Base-by-base conservation (phyloP, 2,329 filamentous ascomycete species). In the Talaromyces sp. region DNA sequence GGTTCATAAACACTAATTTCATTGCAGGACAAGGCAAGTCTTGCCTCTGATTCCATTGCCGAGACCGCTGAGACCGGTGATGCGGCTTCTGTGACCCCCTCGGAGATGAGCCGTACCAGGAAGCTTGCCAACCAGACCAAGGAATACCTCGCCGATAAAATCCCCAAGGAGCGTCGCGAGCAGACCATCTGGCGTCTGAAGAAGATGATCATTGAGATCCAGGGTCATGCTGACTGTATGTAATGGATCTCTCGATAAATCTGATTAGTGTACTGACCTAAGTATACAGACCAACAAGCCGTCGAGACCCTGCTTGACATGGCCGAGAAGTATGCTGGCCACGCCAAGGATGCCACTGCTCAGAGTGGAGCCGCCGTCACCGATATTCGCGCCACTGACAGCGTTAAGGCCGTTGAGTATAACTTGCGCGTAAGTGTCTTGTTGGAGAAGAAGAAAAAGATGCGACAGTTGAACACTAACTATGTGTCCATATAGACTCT, bases 121-220 rank as follows among this genome's bases (percentile, higher is more conserved):
- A 75, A 77, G 52, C 48, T 65, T 33, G 57, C 63, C 20, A 63
- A 66, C 11, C 66, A 80, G 52, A 80, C 87, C 22, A 86, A 82
- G 68, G 84, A 89, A 62, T 97, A 97, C 71, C 77, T 97, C 50
- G 82, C 85, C 63, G 83, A 86, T 66, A 99, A 97, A 81, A 82
- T 99, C 75, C 92, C 94, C 1, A 79, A 93, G 74, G 92, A 97
- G 73, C 91, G 94, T 55, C 91, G 92, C 55, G 91, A 97, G 7
- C 91, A 96, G 79, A 87, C 87, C 51, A 87, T 97, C 65, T 96
- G 86, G 83, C 89, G 94, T 33, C 77, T 99, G 62, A 99, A 93
- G 86, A 97, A 97, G 85, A 96, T 97, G 89, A 79, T 99, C 35
- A 86, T 97, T 41, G 94, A 99, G 75, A 91, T 96, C 65, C 94